These are phyloP conservation scores for Trifolium pratense DNA, from an alignment of 306 rosid species.

Conservation along the genomic window DNA sequence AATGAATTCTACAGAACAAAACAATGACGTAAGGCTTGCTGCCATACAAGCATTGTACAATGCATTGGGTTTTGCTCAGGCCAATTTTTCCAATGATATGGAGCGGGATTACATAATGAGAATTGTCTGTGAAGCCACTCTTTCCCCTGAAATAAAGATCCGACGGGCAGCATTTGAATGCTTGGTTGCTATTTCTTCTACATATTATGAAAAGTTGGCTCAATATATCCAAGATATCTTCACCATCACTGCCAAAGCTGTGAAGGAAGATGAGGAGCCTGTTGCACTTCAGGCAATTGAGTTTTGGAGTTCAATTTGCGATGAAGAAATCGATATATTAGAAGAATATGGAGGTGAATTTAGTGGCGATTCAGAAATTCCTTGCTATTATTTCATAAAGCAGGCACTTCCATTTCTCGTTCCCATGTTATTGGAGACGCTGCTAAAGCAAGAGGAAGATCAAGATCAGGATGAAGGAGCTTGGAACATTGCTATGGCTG, in stretches of 20 bases:
- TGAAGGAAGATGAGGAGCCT: constrained; percentile 88
- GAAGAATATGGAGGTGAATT: constrained; percentile 91
- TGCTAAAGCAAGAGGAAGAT: constrained; percentile 91
- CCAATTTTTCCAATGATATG: constrained; percentile 87
- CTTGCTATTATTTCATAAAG: constrained; percentile 83
- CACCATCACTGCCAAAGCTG: constrained; percentile 87
- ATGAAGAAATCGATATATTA: constrained; percentile 87
- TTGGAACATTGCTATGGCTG: constrained; percentile 99
- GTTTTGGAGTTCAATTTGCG: constrained; percentile 96
- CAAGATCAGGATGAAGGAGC: constrained; percentile 99
- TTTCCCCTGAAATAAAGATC: constrained; percentile 75
- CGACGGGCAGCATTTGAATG: constrained; percentile 87
- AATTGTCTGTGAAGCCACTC: constrained; percentile 93
- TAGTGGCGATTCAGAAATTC: constrained; percentile 78
- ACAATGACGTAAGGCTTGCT: constrained; percentile 77
- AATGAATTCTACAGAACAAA: constrained; percentile 74
- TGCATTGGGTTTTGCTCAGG: constrained; percentile 94
- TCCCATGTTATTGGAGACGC: constrained; percentile 84
- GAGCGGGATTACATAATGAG: constrained; percentile 90
- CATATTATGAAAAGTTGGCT: constrained; percentile 85
- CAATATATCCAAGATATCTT: constrained; percentile 83
- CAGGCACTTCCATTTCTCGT: constrained; percentile 87
- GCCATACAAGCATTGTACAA: constrained; percentile 72
- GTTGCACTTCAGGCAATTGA: constrained; percentile 95
- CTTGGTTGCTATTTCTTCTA: constrained; percentile 86